Percentiles rank a stretch among this genome's conserved stretches.
phyloP scores from a whole-genome alignment of 148 eudicot species.

The Polygonum maritimum region DNA sequence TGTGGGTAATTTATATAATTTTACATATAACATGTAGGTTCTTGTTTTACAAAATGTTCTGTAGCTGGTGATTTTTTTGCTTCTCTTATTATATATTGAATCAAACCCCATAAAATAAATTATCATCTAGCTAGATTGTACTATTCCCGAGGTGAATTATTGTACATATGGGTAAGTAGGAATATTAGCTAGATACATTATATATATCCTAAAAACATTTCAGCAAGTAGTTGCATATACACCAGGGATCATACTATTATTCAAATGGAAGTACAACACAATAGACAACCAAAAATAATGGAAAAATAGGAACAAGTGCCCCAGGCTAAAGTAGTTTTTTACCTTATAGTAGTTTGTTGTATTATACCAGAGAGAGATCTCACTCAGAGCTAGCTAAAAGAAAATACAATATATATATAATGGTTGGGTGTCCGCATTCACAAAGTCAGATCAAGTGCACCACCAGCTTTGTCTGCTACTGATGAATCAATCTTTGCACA shows the following conservation, averaged over 20 bases:
- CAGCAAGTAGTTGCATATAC: background rate
- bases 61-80: background rate
- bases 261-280: background rate
- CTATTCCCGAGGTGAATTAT: background rate
- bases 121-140: background rate
- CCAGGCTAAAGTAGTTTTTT: background rate
- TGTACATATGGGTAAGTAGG: background rate
- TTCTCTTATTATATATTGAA: background rate
- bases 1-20: background rate
- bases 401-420: background rate
- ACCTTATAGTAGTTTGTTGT: background rate
- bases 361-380: slow-evolving; percentile 7
- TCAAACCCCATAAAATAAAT: background rate
- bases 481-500: slow-evolving; percentile 1
- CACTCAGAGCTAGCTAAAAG: slow-evolving; percentile 2
- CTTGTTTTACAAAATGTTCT: background rate
- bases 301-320: background rate
- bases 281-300: background rate
- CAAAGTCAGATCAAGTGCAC: slow-evolving; percentile 11
- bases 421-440: slow-evolving; percentile 4
- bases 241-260: background rate
- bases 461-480: background rate
- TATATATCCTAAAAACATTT: background rate
- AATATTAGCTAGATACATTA: background rate
- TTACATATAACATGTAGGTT: background rate